phyloP scores from a whole-genome alignment of 1,284 basidiomycete genomes.

The Exsudoporus floridanus region DNA sequence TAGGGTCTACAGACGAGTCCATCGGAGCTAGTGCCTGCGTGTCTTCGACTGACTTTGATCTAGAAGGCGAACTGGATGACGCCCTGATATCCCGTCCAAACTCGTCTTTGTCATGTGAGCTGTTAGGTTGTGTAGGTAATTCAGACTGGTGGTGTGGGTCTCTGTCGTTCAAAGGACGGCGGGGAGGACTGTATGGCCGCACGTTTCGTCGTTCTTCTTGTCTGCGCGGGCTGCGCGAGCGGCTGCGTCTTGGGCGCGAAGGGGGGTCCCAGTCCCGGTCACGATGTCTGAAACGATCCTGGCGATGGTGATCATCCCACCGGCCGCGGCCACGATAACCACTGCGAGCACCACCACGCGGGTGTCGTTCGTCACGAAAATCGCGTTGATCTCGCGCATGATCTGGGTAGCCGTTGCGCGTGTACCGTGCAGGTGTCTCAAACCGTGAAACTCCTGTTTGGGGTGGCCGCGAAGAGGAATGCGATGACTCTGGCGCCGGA shows the following conservation, averaged over 20 bases:
- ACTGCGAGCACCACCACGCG: constrained; percentile 45
- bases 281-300: constrained; percentile 51
- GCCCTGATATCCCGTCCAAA: constrained; percentile 76
- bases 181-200: constrained; percentile 58
- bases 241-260: constrained; percentile 51
- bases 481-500: background rate
- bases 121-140: constrained; percentile 24
- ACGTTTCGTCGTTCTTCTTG: constrained; percentile 47
- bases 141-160: constrained; percentile 24
- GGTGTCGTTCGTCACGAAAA: constrained; percentile 40
- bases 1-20: constrained; percentile 40
- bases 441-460: constrained; percentile 9
- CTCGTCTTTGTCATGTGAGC: constrained; percentile 62
- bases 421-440: constrained; percentile 42
- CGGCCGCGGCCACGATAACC: constrained; percentile 40
- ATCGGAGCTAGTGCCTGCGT: constrained; percentile 34
- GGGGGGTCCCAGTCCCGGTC: constrained; percentile 46
- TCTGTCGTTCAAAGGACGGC: constrained; percentile 39
- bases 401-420: constrained; percentile 50
- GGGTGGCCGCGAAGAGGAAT: constrained; percentile 1
- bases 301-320: constrained; percentile 39
- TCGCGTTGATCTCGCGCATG: constrained; percentile 50
- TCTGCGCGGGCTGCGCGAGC: constrained; percentile 71
- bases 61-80: constrained; percentile 37
- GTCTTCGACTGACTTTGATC: constrained; percentile 35